A percentile compares a stretch with the other conserved stretches of the same genome.
phyloP scores from a whole-genome alignment of 1,139 yeast species.

The Scheffersomyces quercinus region DNA sequence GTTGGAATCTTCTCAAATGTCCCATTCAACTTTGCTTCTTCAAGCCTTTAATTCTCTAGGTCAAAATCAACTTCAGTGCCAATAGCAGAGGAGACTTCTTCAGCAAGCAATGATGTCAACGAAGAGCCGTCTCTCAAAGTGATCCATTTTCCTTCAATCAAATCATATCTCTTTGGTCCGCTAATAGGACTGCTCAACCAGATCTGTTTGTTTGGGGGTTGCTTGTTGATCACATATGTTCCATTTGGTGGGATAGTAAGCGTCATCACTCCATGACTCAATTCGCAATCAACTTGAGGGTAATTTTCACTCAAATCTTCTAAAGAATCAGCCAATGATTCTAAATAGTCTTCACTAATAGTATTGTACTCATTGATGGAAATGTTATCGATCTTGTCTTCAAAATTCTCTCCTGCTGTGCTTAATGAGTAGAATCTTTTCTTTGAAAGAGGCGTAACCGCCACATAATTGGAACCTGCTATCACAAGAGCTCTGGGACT shows the following conservation, averaged over 20 bases:
- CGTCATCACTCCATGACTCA: slow-evolving; percentile 81
- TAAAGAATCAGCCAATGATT: slow-evolving; percentile 58
- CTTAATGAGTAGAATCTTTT: slow-evolving; percentile 17
- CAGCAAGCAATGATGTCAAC: slow-evolving; percentile 47
- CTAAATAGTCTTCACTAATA: slow-evolving; percentile 63
- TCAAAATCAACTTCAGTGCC: slow-evolving; percentile 29
- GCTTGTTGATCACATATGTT: slow-evolving; percentile 85
- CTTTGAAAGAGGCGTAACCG: too few species aligned
- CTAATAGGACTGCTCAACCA: slow-evolving; percentile 91
- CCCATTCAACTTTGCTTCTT: too few species aligned
- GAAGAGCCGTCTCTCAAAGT: slow-evolving; percentile 57
- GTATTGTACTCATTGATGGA: slow-evolving; percentile 55
- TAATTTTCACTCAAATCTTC: slow-evolving; percentile 61
- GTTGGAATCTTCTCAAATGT: too few species aligned
- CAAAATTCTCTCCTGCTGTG: slow-evolving; percentile 55
- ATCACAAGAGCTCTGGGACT: too few species aligned
- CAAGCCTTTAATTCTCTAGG: slow-evolving; percentile 14
- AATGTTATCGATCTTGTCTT: slow-evolving; percentile 48
- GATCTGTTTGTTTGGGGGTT: slow-evolving; percentile 90
- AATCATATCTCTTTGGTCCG: slow-evolving; percentile 80
- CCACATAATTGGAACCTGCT: too few species aligned
- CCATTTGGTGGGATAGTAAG: slow-evolving; percentile 67
- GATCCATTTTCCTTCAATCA: slow-evolving; percentile 58
- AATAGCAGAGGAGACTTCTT: slow-evolving; percentile 48
- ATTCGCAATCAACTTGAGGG: slow-evolving; percentile 74